phyloP scores from a whole-genome alignment of 306 rosid genomes.

The Inga leiocalycina region DNA sequence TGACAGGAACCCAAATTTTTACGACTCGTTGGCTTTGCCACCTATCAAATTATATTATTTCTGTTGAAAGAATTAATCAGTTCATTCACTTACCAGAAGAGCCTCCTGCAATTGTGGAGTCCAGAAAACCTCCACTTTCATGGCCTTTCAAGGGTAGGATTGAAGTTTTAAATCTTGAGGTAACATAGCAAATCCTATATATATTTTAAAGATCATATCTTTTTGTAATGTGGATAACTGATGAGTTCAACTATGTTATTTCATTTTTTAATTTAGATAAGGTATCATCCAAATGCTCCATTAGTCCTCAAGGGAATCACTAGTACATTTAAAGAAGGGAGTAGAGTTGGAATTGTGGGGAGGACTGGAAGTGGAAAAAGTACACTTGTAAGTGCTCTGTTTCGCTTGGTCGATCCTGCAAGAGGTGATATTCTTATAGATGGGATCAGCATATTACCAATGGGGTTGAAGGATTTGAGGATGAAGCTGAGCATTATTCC shows the following conservation, averaged over 20 bases:
- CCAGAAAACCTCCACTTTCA: constrained; percentile 53
- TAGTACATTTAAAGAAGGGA: constrained; percentile 63
- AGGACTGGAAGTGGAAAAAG: constrained; percentile 80
- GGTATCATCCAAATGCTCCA: constrained; percentile 61
- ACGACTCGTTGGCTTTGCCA: constrained; percentile 48
- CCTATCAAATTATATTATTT: constrained; percentile 55
- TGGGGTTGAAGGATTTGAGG: constrained; percentile 59
- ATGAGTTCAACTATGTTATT: neutral
- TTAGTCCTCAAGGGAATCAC: constrained; percentile 67
- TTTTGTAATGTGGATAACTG: neutral
- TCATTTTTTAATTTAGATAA: constrained; percentile 42
- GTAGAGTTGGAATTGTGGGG: constrained; percentile 71
- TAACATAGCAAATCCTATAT: constrained; percentile 7
- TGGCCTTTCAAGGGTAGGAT: constrained; percentile 75
- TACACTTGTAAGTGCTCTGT: constrained; percentile 72
- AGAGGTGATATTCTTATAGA: constrained; percentile 58
- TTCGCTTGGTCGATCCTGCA: constrained; percentile 69
- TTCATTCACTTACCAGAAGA: constrained; percentile 70
- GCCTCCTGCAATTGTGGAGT: constrained; percentile 56
- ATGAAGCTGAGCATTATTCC: constrained; percentile 4
- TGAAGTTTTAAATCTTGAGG: constrained; percentile 58
- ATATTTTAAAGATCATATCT: neutral
- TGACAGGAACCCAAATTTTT: constrained; percentile 43
- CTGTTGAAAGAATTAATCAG: constrained; percentile 79
- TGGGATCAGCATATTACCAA: constrained; percentile 57